A percentile compares a stretch with the other conserved stretches of the same genome.
Conservation (phyloP, 2,329 filamentous ascomycete species). For the Nemania sp. region DNA sequence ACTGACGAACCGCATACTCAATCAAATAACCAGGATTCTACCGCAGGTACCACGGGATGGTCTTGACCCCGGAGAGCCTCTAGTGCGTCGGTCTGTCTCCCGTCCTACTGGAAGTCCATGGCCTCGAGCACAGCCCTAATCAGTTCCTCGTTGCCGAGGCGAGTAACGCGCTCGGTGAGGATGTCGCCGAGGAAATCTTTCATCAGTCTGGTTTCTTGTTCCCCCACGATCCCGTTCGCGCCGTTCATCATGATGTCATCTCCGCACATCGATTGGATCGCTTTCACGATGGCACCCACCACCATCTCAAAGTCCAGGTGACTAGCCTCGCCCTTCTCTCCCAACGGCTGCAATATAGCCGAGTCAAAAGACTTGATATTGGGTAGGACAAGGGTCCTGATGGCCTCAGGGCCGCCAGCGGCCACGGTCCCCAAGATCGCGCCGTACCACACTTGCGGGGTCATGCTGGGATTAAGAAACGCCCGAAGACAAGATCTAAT, state of each 20-base stretch:
- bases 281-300: conserved; percentile 59
- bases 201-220: conserved; percentile 50
- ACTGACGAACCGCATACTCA: too few relatives aligned
- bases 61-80: too few relatives aligned
- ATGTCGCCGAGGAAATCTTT: conserved; percentile 59
- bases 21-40: too few relatives aligned
- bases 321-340: conserved; percentile 49
- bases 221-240: conserved; percentile 44
- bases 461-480: conserved; percentile 84
- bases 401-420: conserved; percentile 68
- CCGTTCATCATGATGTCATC: conserved; percentile 44
- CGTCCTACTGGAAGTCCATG: conserved; percentile 51
- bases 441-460: conserved; percentile 84
- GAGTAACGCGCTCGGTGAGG: conserved; percentile 53
- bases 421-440: conserved; percentile 79
- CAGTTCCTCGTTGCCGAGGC: conserved; percentile 50
- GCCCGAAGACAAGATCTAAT: conserved; percentile 91
- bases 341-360: conserved; percentile 56
- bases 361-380: conserved; percentile 59
- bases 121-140: conserved; percentile 58
- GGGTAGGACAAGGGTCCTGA: conserved; percentile 59
- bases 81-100: not conserved
- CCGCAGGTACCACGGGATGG: too few relatives aligned
- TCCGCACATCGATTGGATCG: conserved; percentile 50
- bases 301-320: conserved; percentile 58